Conservation (phyloP, 805 yeast species). For the Teunomyces stri region DNA sequence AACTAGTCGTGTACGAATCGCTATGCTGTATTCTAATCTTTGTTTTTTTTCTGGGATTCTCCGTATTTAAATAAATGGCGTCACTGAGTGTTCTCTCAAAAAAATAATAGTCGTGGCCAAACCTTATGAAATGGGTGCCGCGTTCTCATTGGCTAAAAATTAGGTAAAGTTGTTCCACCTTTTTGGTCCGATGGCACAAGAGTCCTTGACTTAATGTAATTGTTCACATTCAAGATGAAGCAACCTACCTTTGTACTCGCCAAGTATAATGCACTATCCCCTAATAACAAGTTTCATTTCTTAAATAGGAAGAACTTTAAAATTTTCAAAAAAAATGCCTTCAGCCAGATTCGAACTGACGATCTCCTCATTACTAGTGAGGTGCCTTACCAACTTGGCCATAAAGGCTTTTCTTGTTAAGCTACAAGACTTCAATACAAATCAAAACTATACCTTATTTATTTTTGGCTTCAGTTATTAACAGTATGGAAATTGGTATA, state of each 20-base stretch:
- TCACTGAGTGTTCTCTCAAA: neutral
- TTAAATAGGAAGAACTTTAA: no score
- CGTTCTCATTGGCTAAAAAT: neutral
- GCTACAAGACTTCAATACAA: no score
- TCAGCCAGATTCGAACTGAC: slow-evolving; percentile 19
- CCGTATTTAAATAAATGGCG: slow-evolving; percentile 2
- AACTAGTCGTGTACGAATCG: neutral
- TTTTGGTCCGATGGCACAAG: neutral
- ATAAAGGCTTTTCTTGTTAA: slow-evolving; percentile 8
- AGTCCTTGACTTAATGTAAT: no score
- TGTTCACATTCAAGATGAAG: no score
- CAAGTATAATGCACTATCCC: no score
- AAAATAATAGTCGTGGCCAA: slow-evolving; percentile 1
- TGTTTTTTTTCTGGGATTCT: neutral
- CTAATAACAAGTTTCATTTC: no score
- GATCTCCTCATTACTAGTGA: slow-evolving; percentile 19
- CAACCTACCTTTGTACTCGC: no score
- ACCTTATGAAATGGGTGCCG: neutral
- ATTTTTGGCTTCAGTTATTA: no score
- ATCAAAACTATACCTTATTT: no score
- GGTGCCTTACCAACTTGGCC: slow-evolving; percentile 18
- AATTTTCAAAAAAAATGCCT: slow-evolving; percentile 10
- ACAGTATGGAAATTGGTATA: no score
- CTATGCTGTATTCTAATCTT: neutral
- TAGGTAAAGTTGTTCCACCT: neutral